Evolutionary conservation across 139 green algal species (phyloP), one percentile per base, ranked within the genome.

Genomic region (Chlamydomonas incerta): DNA sequence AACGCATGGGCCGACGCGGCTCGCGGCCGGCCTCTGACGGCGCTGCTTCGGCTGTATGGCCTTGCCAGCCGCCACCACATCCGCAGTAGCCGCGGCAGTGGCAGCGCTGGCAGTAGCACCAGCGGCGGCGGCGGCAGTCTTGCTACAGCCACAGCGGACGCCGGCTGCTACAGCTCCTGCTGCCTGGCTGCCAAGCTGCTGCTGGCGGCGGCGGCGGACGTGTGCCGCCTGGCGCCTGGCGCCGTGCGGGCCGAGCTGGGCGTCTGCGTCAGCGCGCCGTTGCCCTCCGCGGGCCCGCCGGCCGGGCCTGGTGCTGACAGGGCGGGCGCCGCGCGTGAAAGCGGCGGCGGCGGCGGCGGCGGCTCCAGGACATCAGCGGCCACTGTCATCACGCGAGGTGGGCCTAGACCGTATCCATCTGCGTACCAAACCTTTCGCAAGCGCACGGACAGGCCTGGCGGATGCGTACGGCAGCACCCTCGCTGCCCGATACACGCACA

Each of bases 181-280:
- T 83, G 77, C 62, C 3, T 52, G 0, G 77, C 46, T 0, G 46
- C 29, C 8, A 55, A 57, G 47, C 3, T 41, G 66, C 6, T 68
- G 66, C 47, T 75, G 47, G 66, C 47, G 66, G 79, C 79, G 65
- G 60, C 57, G 31, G 77, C 63, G 63, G 77, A 41, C 13, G 63
- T 74, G 63, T 83, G 77, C 41, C 29, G 63, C 28, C 8, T 18
- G 28, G 75, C 37, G 75, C 75, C 75, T 13, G 26, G 41, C 8
- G 75, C 75, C 0, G 75, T 72, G 10, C 75, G 75, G 62, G 1
- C 14, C 1, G 75, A 83, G 75, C 20, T 83, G 29, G 60, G 58
- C 3, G 24, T 65, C 8, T 65, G 58, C 58, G 58, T 65, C 21
- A n/a, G 58, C 58, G 1, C n/a, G 3, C 31, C 24, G 65, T 20